These are phyloP conservation scores for Ophiocordyceps camponoti-floridani DNA, from an alignment of 2,329 filamentous ascomycete genomes.

Conservation along the genomic window DNA sequence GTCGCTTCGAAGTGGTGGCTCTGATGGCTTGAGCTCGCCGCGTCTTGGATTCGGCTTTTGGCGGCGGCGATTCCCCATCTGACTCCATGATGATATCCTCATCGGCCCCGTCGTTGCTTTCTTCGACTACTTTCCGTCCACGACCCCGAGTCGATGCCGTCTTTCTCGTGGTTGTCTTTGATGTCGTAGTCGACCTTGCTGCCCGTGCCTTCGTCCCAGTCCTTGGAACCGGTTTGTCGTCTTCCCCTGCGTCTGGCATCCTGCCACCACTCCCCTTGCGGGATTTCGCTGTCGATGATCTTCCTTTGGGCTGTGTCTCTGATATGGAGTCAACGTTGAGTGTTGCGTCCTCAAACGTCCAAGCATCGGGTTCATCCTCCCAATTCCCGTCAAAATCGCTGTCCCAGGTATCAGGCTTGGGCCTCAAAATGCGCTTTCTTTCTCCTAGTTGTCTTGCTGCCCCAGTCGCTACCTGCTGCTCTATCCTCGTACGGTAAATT, in stretches of 20 bases:
- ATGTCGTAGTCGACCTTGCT: conserved; percentile 12
- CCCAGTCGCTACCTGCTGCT: conserved; percentile 49
- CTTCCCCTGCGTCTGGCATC: conserved; percentile 4
- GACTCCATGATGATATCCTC: conserved; percentile 36
- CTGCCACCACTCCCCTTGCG: conserved; percentile 6
- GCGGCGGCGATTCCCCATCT: conserved; percentile 23
- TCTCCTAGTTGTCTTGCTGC: conserved; percentile 20
- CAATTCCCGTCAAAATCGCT: conserved; percentile 77
- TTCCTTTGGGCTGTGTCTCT: conserved; percentile 4
- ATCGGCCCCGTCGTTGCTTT: conserved; percentile 24
- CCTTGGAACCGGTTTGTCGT: conserved; percentile 11
- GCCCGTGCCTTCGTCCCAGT: conserved; percentile 11
- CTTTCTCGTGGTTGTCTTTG: conserved; percentile 26
- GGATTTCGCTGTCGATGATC: conserved; percentile 5
- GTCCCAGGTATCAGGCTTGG: conserved; percentile 70
- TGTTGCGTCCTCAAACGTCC: conserved; percentile 14
- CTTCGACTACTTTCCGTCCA: conserved; percentile 15
- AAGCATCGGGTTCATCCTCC: conserved; percentile 57
- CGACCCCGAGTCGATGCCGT: conserved; percentile 16
- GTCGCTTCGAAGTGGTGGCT: conserved; percentile 2
- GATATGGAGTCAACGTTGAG: background rate
- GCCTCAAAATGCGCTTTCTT: conserved; percentile 36
- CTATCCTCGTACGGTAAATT: conserved; percentile 48
- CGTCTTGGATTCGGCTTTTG: conserved; percentile 17
- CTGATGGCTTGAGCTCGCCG: conserved; percentile 6